Conservation (phyloP, 2,329 filamentous ascomycete species). For the Cercospora nicotianae region DNA sequence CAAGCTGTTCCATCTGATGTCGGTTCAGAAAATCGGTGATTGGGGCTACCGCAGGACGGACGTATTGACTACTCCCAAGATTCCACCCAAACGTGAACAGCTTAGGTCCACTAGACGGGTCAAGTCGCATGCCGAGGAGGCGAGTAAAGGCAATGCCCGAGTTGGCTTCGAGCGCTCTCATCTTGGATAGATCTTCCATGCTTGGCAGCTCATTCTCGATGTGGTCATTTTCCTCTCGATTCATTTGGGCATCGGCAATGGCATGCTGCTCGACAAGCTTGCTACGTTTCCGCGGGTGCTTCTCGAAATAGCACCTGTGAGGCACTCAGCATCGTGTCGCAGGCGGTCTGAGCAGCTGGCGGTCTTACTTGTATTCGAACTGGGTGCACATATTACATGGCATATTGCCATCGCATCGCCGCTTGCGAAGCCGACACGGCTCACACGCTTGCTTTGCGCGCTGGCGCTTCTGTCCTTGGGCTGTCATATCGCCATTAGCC, state of each 20-base stretch:
- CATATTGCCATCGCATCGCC: conserved; percentile 56
- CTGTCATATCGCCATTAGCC: conserved; percentile 11
- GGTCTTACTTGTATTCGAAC: conserved; percentile 50
- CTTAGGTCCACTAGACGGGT: conserved; percentile 55
- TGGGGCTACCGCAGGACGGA: conserved; percentile 22
- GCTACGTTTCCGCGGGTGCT: conserved; percentile 39
- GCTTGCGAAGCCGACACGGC: conserved; percentile 57
- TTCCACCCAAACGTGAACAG: conserved; percentile 61
- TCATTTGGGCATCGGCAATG: conserved; percentile 24
- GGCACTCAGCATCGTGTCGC: conserved; percentile 1
- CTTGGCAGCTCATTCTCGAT: conserved; percentile 23
- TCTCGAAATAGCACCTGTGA: conserved; percentile 27
- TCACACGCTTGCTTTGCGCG: conserved; percentile 42
- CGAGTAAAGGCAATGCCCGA: conserved; percentile 59
- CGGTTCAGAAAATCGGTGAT: conserved; percentile 52
- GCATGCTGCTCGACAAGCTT: conserved; percentile 38
- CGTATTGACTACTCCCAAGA: conserved; percentile 38
- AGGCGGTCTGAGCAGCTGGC: conserved; percentile 46
- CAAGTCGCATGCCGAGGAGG: conserved; percentile 54
- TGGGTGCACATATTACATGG: conserved; percentile 57
- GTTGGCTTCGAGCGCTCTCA: conserved; percentile 56
- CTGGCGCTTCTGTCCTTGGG: conserved; percentile 34
- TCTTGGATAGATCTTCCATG: conserved; percentile 34
- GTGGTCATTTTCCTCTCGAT: conserved; percentile 19
- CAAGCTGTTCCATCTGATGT: conserved; percentile 50